These are phyloP conservation scores for Leishmania martiniquensis DNA, from an alignment of 208 protist genomes.

Conservation along the genomic window DNA sequence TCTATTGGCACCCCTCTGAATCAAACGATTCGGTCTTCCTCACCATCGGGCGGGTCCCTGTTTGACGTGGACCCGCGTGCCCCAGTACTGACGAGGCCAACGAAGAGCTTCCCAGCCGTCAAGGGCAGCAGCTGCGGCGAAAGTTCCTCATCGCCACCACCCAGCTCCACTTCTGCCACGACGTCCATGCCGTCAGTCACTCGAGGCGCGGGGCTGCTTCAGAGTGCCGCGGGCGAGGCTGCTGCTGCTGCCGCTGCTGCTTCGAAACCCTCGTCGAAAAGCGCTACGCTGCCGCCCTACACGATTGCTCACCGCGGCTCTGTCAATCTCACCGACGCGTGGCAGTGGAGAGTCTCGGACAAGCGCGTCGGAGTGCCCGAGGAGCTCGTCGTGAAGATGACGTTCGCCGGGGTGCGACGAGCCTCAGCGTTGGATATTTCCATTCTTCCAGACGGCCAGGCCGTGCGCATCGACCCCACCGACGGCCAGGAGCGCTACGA, in stretches of 20 bases:
- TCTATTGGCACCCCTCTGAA: slow-evolving; percentile 82
- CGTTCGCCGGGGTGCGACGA: slow-evolving; percentile 54
- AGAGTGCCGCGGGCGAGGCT: background rate
- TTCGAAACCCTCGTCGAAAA: background rate
- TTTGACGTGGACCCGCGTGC: slow-evolving; percentile 50
- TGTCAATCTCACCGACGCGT: slow-evolving; percentile 80
- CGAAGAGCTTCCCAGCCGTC: slow-evolving; percentile 32
- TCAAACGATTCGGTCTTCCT: slow-evolving; percentile 70
- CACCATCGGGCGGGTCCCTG: slow-evolving; percentile 32
- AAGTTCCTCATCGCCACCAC: background rate
- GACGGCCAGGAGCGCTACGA: slow-evolving; percentile 44
- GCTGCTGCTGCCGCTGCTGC: background rate
- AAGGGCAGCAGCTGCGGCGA: background rate
- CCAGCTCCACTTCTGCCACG: background rate
- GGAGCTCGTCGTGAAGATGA: slow-evolving; percentile 79
- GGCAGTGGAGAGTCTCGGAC: slow-evolving; percentile 79
- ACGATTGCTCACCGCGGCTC: slow-evolving; percentile 78
- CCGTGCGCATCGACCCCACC: slow-evolving; percentile 56
- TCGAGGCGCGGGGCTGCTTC: background rate
- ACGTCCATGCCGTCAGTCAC: background rate
- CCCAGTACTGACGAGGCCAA: slow-evolving; percentile 59
- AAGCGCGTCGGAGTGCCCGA: slow-evolving; percentile 78
- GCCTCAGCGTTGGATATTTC: slow-evolving; percentile 66
- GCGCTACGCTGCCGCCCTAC: slow-evolving; percentile 50
- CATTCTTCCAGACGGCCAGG: slow-evolving; percentile 57